Evolutionary conservation across 2,329 filamentous ascomycete genomes (phyloP).

Genomic region (Alternaria gaisen): DNA sequence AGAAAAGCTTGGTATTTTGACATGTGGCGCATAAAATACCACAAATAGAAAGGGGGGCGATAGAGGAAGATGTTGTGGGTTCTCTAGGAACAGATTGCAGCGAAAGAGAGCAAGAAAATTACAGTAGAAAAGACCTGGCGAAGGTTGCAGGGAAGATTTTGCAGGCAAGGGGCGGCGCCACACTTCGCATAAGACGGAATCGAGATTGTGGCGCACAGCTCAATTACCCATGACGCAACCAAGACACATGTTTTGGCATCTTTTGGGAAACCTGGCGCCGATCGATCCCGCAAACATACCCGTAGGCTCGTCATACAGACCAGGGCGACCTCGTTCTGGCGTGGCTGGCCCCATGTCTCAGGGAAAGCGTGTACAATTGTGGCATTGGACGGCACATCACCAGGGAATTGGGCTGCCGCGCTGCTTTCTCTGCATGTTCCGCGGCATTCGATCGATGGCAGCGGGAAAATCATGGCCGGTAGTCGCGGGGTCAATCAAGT

Average conservation of each 20-base stretch:
- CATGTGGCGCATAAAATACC: conserved; percentile 10
- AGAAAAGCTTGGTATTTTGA: conserved; percentile 13
- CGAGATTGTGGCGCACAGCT: conserved; percentile 22
- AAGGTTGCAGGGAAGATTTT: background rate
- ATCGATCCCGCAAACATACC: conserved; percentile 13
- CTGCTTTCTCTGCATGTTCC: background rate
- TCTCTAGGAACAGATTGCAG: background rate
- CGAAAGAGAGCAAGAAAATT: background rate
- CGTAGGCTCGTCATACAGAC: conserved; percentile 17
- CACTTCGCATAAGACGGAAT: conserved; percentile 7
- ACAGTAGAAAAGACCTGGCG: background rate
- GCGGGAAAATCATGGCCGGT: conserved; percentile 2
- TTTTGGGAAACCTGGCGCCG: conserved; percentile 19
- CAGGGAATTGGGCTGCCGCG: conserved; percentile 7
- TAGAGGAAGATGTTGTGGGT: background rate
- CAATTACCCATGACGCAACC: conserved; percentile 24
- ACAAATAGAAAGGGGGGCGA: background rate
- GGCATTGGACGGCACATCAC: conserved; percentile 4
- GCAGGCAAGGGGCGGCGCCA: conserved; percentile 4
- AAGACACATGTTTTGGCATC: conserved; percentile 12
- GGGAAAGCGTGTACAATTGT: background rate
- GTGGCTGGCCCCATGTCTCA: conserved; percentile 2
- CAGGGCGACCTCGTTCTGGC: conserved; percentile 7
- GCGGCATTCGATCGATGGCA: conserved; percentile 5
- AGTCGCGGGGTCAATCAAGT: conserved; percentile 16